Percentiles rank a stretch among this genome's conserved stretches.
These are phyloP conservation scores for Fragaria nilgerrensis DNA, from an alignment of 306 rosid species.

Conservation along the genomic window DNA sequence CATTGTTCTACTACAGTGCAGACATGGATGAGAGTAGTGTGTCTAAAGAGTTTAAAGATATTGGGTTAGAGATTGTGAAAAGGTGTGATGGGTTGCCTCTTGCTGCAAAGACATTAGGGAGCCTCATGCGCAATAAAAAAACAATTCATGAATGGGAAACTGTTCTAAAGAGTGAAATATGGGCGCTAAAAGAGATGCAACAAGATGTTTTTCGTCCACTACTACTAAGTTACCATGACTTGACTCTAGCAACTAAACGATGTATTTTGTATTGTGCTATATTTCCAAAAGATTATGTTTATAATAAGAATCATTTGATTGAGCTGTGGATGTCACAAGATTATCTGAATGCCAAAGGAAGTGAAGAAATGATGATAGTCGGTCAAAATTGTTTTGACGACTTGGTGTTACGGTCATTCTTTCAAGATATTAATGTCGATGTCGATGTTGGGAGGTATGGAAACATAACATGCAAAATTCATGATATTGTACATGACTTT, in stretches of 20 bases:
- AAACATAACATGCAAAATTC: no score
- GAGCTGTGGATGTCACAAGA: background rate
- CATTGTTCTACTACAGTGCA: background rate
- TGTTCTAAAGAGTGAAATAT: slow-evolving; percentile 1
- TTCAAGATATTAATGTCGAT: background rate
- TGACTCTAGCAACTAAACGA: no score
- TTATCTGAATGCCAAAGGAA: no score
- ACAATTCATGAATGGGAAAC: background rate
- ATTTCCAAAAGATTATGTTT: no score
- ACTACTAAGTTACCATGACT: no score
- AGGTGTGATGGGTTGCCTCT: slow-evolving; percentile 1
- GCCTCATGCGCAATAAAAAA: background rate
- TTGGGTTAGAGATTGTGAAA: background rate
- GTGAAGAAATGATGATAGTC: background rate
- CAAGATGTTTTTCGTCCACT: no score
- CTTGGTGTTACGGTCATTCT: no score
- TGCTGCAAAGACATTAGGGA: background rate
- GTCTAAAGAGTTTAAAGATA: background rate
- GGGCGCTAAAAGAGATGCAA: background rate
- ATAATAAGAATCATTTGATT: no score
- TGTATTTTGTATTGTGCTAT: no score
- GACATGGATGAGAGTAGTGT: background rate
- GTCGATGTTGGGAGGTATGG: no score
- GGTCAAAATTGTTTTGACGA: background rate
- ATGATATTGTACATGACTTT: no score